Evolutionary conservation across 106 monocot genomes (phyloP).

Genomic region (Hemerocallis citrina): DNA sequence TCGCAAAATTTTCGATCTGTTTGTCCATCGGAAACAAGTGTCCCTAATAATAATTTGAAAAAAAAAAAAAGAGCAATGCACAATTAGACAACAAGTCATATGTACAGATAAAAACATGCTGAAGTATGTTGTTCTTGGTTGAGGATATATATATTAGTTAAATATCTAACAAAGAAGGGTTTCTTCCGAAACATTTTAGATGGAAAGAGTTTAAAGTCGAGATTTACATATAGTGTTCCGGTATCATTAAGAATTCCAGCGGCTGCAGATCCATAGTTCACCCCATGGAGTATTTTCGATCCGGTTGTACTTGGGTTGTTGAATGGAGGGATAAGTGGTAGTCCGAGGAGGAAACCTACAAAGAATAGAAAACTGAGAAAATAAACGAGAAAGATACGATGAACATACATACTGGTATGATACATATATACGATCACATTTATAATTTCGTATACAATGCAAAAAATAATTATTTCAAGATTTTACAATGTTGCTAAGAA

Average conservation of each 20-base stretch:
- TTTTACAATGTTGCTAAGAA: too few relatives aligned
- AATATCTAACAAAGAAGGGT: too few relatives aligned
- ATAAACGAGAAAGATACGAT: too few relatives aligned
- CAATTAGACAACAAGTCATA: neutral
- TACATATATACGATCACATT: too few relatives aligned
- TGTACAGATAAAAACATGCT: neutral
- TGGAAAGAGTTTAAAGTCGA: too few relatives aligned
- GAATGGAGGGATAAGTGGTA: constrained; percentile 53
- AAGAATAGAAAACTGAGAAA: neutral
- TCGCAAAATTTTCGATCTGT: constrained; percentile 45
- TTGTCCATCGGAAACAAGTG: constrained; percentile 37
- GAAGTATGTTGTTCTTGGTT: too few relatives aligned
- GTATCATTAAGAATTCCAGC: constrained; percentile 63
- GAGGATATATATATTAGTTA: too few relatives aligned
- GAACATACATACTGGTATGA: too few relatives aligned
- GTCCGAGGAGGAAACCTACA: constrained; percentile 44
- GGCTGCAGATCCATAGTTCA: constrained; percentile 60
- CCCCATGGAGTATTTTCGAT: constrained; percentile 23
- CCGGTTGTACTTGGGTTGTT: constrained; percentile 28
- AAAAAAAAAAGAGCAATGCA: neutral
- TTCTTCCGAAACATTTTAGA: too few relatives aligned
- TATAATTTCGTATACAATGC: too few relatives aligned
- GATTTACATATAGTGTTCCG: constrained; percentile 30
- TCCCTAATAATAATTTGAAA: constrained; percentile 26
- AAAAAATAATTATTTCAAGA: too few relatives aligned